Percentiles rank a stretch among this genome's conserved stretches.
These are phyloP conservation scores for Diaporthe citriasiana DNA, from an alignment of 2,329 filamentous ascomycete species.

Conservation along the genomic window DNA sequence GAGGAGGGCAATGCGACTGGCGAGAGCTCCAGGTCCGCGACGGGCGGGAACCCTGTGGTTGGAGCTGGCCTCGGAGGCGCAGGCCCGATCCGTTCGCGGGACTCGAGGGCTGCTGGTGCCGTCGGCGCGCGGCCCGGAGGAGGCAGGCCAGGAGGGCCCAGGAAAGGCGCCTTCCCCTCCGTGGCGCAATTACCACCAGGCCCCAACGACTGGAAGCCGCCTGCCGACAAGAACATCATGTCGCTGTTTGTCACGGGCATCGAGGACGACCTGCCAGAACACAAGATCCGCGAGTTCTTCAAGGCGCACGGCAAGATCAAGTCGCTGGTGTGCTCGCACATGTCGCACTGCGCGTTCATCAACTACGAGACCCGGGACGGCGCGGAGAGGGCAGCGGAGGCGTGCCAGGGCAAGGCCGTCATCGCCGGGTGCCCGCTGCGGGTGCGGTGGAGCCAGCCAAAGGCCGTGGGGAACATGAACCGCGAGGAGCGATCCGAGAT, in stretches of 20 bases:
- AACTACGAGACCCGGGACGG: conserved; percentile 90
- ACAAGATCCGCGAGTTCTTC: conserved; percentile 92
- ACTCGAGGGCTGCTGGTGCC: conserved; percentile 67
- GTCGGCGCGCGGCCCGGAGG: conserved; percentile 62
- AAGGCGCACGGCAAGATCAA: conserved; percentile 89
- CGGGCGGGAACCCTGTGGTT: conserved; percentile 62
- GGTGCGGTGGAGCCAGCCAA: conserved; percentile 93
- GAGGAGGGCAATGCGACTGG: conserved; percentile 61
- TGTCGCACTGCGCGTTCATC: conserved; percentile 96
- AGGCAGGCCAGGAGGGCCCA: conserved; percentile 56
- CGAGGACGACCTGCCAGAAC: conserved; percentile 95
- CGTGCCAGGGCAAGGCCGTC: conserved; percentile 89
- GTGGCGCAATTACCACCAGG: conserved; percentile 82
- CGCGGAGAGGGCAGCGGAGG: conserved; percentile 87
- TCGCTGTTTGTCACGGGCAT: conserved; percentile 96
- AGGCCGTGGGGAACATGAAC: conserved; percentile 91
- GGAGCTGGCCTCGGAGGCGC: conserved; percentile 73
- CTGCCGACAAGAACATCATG: conserved; percentile 86
- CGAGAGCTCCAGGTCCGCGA: conserved; percentile 55
- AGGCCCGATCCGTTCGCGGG: conserved; percentile 84
- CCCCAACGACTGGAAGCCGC: conserved; percentile 88
- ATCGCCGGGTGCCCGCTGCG: conserved; percentile 92
- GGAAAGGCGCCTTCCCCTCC: conserved; percentile 75
- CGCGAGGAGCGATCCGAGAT: conserved; percentile 86
- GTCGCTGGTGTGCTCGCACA: conserved; percentile 94